Conservation (phyloP, 306 rosid species). For the Vigna angularis region DNA sequence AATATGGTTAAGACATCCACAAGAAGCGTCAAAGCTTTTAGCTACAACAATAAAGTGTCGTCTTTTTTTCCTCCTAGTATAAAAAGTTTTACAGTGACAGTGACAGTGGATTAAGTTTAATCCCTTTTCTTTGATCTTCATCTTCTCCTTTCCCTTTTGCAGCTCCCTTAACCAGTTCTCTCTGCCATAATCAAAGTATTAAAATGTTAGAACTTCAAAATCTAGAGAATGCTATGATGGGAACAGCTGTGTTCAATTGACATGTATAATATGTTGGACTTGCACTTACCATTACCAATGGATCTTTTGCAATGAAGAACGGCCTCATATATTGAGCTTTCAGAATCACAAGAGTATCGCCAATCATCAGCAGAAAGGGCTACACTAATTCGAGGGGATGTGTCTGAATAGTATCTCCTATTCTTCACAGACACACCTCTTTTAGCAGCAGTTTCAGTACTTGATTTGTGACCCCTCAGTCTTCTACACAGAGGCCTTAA, state of each 20-base stretch:
- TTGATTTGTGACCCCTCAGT: constrained; percentile 61
- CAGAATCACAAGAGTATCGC: constrained; percentile 96
- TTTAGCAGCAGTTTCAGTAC: constrained; percentile 54
- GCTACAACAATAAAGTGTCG: constrained; percentile 30
- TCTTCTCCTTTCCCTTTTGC: constrained; percentile 44
- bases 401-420: constrained; percentile 63
- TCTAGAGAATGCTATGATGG: not conserved
- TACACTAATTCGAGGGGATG: constrained; percentile 74
- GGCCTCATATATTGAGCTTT: constrained; percentile 96
- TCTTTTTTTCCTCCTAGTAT: not conserved
- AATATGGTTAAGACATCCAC: constrained; percentile 25
- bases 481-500: constrained; percentile 72
- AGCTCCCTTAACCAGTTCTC: constrained; percentile 51
- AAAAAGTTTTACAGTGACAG: constrained; percentile 7
- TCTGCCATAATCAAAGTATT: constrained; percentile 49
- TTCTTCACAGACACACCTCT: constrained; percentile 63
- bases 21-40: constrained; percentile 29
- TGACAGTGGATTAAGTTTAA: constrained; percentile 9
- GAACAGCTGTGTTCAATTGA: not conserved
- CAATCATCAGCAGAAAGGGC: constrained; percentile 83
- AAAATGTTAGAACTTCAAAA: constrained; percentile 36
- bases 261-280: constrained; percentile 5
- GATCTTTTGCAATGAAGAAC: constrained; percentile 99
- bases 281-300: constrained; percentile 72
- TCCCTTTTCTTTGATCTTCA: constrained; percentile 36